Percentiles rank a stretch among this genome's conserved stretches.
phyloP scores from a whole-genome alignment of 805 yeast genomes.

The Yamadazyma sp. region DNA sequence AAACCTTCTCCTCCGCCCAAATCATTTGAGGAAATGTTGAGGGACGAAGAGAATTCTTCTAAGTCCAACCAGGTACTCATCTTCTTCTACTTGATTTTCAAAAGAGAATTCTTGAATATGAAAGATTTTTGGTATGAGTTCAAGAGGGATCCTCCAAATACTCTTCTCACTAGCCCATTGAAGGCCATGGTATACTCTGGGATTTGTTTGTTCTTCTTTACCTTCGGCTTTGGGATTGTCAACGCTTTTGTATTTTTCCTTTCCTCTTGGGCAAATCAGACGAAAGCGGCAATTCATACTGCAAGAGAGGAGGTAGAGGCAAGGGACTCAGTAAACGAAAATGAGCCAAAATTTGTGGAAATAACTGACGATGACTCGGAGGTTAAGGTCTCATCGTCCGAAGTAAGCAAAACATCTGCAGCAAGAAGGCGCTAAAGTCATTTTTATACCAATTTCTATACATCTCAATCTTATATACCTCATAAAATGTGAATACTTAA shows the following conservation, averaged over 20 bases:
- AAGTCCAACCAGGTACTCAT: conserved; percentile 16
- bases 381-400: background rate
- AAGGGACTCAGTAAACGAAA: background rate
- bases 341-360: conserved; percentile 16
- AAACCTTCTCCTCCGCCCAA: conserved; percentile 48
- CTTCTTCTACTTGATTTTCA: conserved; percentile 21
- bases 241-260: conserved; percentile 35
- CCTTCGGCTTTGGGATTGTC: conserved; percentile 44
- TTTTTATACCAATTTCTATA: conserved; percentile 1
- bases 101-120: conserved; percentile 24
- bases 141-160: conserved; percentile 43
- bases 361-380: conserved; percentile 10
- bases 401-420: conserved; percentile 3
- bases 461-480: too few species aligned
- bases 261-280: conserved; percentile 14
- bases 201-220: conserved; percentile 38
- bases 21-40: conserved; percentile 35
- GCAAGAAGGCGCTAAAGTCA: conserved; percentile 5
- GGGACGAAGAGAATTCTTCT: conserved; percentile 18
- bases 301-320: conserved; percentile 8
- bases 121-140: conserved; percentile 39
- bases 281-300: conserved; percentile 8
- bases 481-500: background rate
- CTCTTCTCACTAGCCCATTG: conserved; percentile 47
- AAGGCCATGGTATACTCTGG: conserved; percentile 51